phyloP scores from a whole-genome alignment of 2,329 filamentous ascomycete species.

The Diplodia seriata region DNA sequence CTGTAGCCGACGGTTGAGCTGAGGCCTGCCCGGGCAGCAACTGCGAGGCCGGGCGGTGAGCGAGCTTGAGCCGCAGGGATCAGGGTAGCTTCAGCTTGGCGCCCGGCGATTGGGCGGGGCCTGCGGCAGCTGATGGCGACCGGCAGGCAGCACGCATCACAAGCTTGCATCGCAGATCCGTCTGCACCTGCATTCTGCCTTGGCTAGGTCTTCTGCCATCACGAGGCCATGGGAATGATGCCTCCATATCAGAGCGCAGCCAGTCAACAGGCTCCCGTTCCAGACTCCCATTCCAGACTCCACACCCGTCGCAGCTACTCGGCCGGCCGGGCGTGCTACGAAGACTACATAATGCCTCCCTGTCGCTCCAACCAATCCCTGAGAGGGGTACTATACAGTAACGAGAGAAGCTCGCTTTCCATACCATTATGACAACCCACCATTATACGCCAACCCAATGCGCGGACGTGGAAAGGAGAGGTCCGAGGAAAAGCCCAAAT shows the following conservation, averaged over 20 bases:
- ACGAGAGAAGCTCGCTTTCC: constrained; percentile 1
- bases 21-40: constrained; percentile 16
- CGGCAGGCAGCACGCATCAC: background rate
- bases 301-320: background rate
- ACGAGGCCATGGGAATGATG: background rate
- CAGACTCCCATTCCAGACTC: constrained; percentile 12
- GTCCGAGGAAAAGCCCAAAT: background rate
- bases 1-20: constrained; percentile 20
- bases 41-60: constrained; percentile 15
- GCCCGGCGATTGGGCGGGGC: background rate
- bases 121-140: constrained; percentile 10
- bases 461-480: background rate
- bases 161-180: background rate
- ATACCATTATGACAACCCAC: background rate
- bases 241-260: background rate
- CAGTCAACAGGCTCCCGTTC: background rate
- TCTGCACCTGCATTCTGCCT: background rate
- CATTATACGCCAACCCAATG: constrained; percentile 27
- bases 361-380: background rate
- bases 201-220: background rate
- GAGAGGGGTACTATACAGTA: constrained; percentile 20
- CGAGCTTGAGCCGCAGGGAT: constrained; percentile 14
- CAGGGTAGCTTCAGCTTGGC: constrained; percentile 9
- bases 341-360: constrained; percentile 8
- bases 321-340: background rate